Evolutionary conservation across 2,329 filamentous ascomycete genomes (phyloP).

Genomic region (Neurospora sp.): DNA sequence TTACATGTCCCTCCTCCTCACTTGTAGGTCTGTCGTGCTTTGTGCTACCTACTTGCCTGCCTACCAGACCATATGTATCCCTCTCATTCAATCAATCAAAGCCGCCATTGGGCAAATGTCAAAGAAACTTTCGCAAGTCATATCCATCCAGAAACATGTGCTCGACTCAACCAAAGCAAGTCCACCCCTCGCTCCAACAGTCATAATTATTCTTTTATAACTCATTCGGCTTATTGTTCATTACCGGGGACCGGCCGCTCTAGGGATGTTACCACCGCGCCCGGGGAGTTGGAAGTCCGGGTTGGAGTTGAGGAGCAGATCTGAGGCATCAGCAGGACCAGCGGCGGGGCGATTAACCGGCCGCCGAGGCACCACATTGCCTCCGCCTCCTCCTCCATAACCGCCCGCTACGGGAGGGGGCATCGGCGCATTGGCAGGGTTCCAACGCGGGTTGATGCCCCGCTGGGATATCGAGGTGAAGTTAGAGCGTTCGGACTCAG

Average conservation of each 20-base stretch:
- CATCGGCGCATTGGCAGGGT: slow-evolving; percentile 37
- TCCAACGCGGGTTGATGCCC: slow-evolving; percentile 82
- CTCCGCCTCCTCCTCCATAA: slow-evolving; percentile 17
- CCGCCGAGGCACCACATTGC: slow-evolving; percentile 26
- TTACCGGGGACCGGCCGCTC: not conserved
- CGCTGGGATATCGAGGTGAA: slow-evolving; percentile 89
- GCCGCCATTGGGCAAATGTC: not conserved
- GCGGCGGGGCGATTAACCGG: slow-evolving; percentile 41
- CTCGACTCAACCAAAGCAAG: not conserved
- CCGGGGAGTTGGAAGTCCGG: slow-evolving; percentile 73
- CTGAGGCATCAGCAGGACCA: slow-evolving; percentile 21
- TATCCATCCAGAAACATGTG: not conserved
- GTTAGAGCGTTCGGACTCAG: slow-evolving; percentile 68
- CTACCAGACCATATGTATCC: not conserved
- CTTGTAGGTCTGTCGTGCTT: not conserved
- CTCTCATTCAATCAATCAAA: not conserved
- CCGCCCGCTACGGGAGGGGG: slow-evolving; percentile 33
- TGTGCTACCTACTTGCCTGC: not conserved
- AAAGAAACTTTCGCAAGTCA: not conserved
- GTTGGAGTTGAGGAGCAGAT: slow-evolving; percentile 68
- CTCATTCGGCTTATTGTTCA: not conserved
- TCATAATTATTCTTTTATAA: not conserved
- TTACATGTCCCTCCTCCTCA: not conserved
- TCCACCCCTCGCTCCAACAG: not conserved
- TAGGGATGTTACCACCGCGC: slow-evolving; percentile 5